Evolutionary conservation across 495 filamentous ascomycete genomes (phyloP), one percentile per base, ranked within the genome.

Genomic region (Filosporella fistucella): DNA sequence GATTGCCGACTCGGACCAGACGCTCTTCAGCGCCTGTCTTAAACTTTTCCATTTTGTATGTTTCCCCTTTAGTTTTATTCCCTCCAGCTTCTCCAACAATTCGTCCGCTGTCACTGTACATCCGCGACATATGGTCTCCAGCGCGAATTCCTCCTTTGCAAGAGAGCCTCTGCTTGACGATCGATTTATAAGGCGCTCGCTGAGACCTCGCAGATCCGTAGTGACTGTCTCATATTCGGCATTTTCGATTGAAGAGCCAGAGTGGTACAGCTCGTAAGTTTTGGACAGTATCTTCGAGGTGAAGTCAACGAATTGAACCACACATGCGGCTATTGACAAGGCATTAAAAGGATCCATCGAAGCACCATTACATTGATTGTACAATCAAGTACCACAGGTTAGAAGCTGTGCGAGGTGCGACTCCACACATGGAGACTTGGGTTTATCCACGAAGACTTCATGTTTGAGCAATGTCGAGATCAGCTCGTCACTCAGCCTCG

Each of bases 31-130:
- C n/a, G 39, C 39, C 16, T 42, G 39, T 2, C 39, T 20, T 13
- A 42, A 24, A n/a, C 39, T 42, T n/a, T 42, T 42, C 39, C 39
- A 42, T 26, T 26, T 42, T n/a, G 11, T 24, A 14, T 42, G 39
- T n/a, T 8, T 25, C 28, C 39, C 39, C n/a, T 42, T 8, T 9
- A 42, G 21, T 9, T 23, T 42, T 6, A 26, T 2, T 2, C 12
- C 39, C 5, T 42, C 17, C 5, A 42, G 11, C 2, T 5, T 23
- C 5, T 24, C 18, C 2, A 42, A 10, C 20, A 42, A n/a, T 16
- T 42, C 10, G 2, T 14, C 21, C 2, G 20, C 20, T n/a, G 28
- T 12, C 2, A 11, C 18, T 25, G 24, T 11, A 16, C 39, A 42
- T 24, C 28, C 12, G 5, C 9, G 2, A 23, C 39, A 42, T 9